Base-by-base conservation (phyloP, 306 rosid genomes). In the Malus fusca region DNA sequence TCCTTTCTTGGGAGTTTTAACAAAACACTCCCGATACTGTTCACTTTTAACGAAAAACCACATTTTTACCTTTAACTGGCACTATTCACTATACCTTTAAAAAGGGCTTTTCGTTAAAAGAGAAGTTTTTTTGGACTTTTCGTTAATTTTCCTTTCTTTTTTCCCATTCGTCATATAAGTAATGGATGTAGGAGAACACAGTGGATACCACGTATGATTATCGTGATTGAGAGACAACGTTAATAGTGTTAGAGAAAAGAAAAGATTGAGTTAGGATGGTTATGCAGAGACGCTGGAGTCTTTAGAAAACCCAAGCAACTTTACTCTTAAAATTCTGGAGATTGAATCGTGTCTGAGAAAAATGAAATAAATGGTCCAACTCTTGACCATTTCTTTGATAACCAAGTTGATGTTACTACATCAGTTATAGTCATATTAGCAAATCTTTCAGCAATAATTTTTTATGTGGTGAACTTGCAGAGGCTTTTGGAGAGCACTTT, bases 401-500 rank as follows among this genome's bases (percentile, higher is more conserved):
- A 60, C 26, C 18, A 6, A 15, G 31, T 25, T 60, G 26, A 60
- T n/a, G 26, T 17, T 70, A 28, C 2, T n/a, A 11, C 6, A 30
- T 30, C 63, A 52, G n/a, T 31, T 17, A n/a, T 35, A 60, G 67
- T 46, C n/a, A 72, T 46, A 59, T 53, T 26, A 13, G 66, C 18
- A 31, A 76, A 46, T 70, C 31, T 33, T 75, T 52, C 31, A 26
- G 69, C 73, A 71, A 17, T 75, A 42, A 7, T 77, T 73, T 28
- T 55, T 72, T 87, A 51, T 43, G 22, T 71, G 56, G 28, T 85
- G 82, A 65, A 73, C 51, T 75, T 80, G 55, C 83, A 94, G 98
- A 94, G 97, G 81, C 97, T 94, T 80, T 68, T 94, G 86, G 98
- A 94, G 88, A 94, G 82, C 88, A 91, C 98, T 81, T 94, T 91